Conservation (phyloP, 139 green algal species). For the Pycnococcus provasolii region DNA sequence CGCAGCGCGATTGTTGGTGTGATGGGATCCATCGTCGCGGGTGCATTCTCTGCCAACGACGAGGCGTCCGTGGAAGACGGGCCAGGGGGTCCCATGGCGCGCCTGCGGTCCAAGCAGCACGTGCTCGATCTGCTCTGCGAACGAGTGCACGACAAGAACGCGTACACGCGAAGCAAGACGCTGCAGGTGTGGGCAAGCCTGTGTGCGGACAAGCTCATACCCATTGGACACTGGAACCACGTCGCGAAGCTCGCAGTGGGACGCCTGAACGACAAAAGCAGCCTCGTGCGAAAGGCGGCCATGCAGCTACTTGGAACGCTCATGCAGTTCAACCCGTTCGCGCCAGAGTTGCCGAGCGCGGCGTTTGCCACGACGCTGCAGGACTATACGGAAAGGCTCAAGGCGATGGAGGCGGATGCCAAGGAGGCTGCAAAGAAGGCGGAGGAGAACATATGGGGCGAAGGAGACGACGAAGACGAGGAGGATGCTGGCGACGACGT, state of each 20-base stretch:
- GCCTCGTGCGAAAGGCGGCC: constrained; percentile 58
- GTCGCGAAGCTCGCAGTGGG: constrained; percentile 53
- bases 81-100: constrained; percentile 20
- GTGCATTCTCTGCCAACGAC: neutral
- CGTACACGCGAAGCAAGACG: constrained; percentile 48
- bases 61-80: neutral
- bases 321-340: constrained; percentile 67
- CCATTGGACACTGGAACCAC: constrained; percentile 51
- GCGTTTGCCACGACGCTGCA: constrained; percentile 39
- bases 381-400: constrained; percentile 15
- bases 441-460: constrained; percentile 2
- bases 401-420: neutral
- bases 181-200: constrained; percentile 63
- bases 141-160: constrained; percentile 46
- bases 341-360: constrained; percentile 34
- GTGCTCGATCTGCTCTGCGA: constrained; percentile 62
- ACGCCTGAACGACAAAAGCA: constrained; percentile 70
- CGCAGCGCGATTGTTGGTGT: constrained; percentile 52
- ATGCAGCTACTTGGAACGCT: constrained; percentile 57
- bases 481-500: neutral
- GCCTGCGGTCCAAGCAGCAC: constrained; percentile 56
- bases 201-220: constrained; percentile 44
- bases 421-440: neutral
- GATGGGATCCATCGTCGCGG: constrained; percentile 35
- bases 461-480: constrained; percentile 5